A percentile compares a stretch with the other conserved stretches of the same genome.
Evolutionary conservation across 2,329 filamentous ascomycete species (phyloP).

Genomic region (Phyllosticta citribraziliensis): DNA sequence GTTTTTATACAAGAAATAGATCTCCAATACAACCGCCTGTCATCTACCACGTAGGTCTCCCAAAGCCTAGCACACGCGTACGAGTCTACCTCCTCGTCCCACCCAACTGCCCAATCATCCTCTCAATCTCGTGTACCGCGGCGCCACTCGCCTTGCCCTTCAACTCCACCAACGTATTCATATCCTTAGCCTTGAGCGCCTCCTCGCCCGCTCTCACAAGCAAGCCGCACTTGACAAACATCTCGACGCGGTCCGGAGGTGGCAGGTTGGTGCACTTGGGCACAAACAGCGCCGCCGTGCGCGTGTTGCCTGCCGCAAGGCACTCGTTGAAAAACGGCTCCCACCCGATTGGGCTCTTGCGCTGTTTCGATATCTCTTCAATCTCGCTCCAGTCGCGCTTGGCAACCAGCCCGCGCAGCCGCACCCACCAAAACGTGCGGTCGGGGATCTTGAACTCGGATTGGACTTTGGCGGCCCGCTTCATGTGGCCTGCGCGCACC

Average conservation of each 20-base stretch:
- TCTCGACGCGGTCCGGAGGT: constrained; percentile 62
- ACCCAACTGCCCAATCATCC: constrained; percentile 50
- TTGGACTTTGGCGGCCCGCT: constrained; percentile 78
- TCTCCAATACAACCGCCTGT: too few relatives aligned
- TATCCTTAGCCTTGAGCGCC: constrained; percentile 71
- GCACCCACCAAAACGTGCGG: constrained; percentile 79
- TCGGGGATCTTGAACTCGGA: constrained; percentile 89
- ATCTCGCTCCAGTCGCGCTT: constrained; percentile 88
- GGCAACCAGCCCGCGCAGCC: constrained; percentile 77
- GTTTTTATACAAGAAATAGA: too few relatives aligned
- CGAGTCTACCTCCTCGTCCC: background rate
- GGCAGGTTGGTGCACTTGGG: constrained; percentile 72
- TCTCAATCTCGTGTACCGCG: constrained; percentile 71
- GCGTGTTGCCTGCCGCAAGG: constrained; percentile 79
- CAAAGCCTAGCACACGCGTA: too few relatives aligned
- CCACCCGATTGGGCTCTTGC: constrained; percentile 93
- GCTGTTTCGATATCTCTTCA: constrained; percentile 67
- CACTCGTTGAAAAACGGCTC: constrained; percentile 92
- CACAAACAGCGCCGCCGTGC: constrained; percentile 73
- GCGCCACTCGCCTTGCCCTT: constrained; percentile 62
- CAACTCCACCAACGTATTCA: constrained; percentile 62
- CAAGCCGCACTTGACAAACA: constrained; percentile 97
- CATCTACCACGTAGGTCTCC: too few relatives aligned
- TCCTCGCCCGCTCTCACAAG: constrained; percentile 83
- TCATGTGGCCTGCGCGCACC: constrained; percentile 69